phyloP scores from a whole-genome alignment of 345 rosid genomes.

The Populus davidiana region DNA sequence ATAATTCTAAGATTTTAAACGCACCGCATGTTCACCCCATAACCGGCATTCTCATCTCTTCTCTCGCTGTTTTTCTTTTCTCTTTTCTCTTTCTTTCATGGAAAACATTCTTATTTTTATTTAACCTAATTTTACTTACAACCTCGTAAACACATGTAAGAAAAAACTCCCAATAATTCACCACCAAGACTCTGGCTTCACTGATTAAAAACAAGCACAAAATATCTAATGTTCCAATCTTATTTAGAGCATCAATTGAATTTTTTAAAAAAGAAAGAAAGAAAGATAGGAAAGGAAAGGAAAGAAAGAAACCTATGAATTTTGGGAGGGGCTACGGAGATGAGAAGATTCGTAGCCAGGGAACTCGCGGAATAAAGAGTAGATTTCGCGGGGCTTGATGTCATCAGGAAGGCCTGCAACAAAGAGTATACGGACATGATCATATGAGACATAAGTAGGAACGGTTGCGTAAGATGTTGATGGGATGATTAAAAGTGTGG shows the following conservation, averaged over 20 bases:
- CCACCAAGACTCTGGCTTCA: neutral
- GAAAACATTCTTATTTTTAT: neutral
- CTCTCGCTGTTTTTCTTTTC: too few relatives aligned
- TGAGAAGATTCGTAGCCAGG: slow-evolving; percentile 89
- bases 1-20: neutral
- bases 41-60: neutral
- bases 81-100: neutral
- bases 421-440: slow-evolving; percentile 79
- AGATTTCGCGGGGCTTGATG: slow-evolving; percentile 82
- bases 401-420: slow-evolving; percentile 88
- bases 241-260: too few relatives aligned
- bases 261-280: neutral
- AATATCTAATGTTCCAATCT: too few relatives aligned
- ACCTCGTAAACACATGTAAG: neutral
- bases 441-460: slow-evolving; percentile 32
- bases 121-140: neutral
- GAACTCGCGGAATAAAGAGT: slow-evolving; percentile 80
- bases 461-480: slow-evolving; percentile 19
- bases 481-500: fast-evolving
- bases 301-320: slow-evolving; percentile 39
- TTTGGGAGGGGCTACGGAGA: slow-evolving; percentile 53
- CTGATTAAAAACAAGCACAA: neutral
- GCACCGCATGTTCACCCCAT: neutral
- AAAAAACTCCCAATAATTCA: neutral
- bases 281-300: too few relatives aligned